Conservation (phyloP, 164 flowering plant genomes). For the Liriodendron chinense region DNA sequence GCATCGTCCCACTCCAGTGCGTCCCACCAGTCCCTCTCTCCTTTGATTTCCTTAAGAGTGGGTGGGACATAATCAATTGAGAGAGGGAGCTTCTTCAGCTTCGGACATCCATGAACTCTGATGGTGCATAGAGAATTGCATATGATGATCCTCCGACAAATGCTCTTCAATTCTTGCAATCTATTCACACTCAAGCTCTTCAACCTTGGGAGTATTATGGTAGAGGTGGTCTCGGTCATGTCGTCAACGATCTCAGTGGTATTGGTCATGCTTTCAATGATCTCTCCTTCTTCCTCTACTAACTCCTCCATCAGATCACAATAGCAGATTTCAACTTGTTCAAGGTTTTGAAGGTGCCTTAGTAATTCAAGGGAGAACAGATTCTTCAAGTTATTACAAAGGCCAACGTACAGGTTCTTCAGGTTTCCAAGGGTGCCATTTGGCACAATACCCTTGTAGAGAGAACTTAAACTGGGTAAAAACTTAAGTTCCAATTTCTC, state of each 20-base stretch:
- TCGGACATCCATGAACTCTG: not conserved
- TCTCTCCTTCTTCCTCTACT: not conserved
- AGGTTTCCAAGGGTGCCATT: not conserved
- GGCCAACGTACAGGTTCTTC: not conserved
- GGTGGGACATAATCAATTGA: not conserved
- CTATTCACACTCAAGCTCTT: not conserved
- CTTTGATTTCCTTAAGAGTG: not conserved
- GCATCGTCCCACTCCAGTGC: slow-evolving; percentile 1
- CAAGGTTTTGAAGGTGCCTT: slow-evolving; percentile 5
- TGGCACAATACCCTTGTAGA: slow-evolving; percentile 2
- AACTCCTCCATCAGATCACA: slow-evolving; percentile 1
- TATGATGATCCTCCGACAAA: not conserved
- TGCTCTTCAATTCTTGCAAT: not conserved
- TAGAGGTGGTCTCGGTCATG: too few relatives aligned
- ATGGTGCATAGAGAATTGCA: not conserved
- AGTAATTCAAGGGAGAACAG: slow-evolving; percentile 2
- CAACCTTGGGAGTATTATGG: not conserved
- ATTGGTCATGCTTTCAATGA: not conserved
- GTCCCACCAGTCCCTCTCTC: slow-evolving; percentile 7
- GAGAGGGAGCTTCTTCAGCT: slow-evolving; percentile 1
- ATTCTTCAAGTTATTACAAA: slow-evolving; percentile 1
- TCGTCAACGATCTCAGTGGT: too few relatives aligned
- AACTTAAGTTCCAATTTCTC: not conserved
- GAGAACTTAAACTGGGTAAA: not conserved
- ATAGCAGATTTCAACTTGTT: not conserved